Evolutionary conservation across 2,329 filamentous ascomycete species (phyloP).

Genomic region (Xylariaceae sp.): DNA sequence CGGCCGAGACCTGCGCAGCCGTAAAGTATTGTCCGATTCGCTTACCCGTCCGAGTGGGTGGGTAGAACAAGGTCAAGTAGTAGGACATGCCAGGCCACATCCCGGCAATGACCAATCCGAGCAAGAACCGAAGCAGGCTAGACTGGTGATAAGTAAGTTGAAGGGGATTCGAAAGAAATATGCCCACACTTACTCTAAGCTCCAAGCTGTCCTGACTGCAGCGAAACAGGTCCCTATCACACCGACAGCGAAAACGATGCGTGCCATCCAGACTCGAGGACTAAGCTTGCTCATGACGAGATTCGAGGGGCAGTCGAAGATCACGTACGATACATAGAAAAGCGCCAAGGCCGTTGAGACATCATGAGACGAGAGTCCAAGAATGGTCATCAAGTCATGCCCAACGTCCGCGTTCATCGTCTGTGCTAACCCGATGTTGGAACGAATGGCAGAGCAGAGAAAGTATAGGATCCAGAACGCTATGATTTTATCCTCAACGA

Average conservation of each 20-base stretch:
- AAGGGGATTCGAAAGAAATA: background rate
- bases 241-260: constrained; percentile 86
- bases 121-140: constrained; percentile 76
- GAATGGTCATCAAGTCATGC: constrained; percentile 74
- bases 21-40: constrained; percentile 90
- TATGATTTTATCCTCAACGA: constrained; percentile 29
- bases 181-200: constrained; percentile 66
- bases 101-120: constrained; percentile 85
- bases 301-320: constrained; percentile 89
- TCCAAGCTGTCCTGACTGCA: constrained; percentile 81
- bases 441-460: constrained; percentile 86
- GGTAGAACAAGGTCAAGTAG: constrained; percentile 90
- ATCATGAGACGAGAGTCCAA: constrained; percentile 72
- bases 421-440: constrained; percentile 90
- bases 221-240: constrained; percentile 83
- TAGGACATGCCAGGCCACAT: constrained; percentile 97
- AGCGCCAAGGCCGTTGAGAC: constrained; percentile 82
- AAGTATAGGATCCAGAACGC: constrained; percentile 93
- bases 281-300: constrained; percentile 84
- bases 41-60: constrained; percentile 82
- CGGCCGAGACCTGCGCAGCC: constrained; percentile 83
- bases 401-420: constrained; percentile 78
- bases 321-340: constrained; percentile 90
- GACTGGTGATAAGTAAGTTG: constrained; percentile 11
- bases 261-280: constrained; percentile 87